Percentiles rank a stretch among this genome's conserved stretches.
These are phyloP conservation scores for Epichloe gansuensis DNA, from an alignment of 2,329 filamentous ascomycete genomes.

Conservation along the genomic window DNA sequence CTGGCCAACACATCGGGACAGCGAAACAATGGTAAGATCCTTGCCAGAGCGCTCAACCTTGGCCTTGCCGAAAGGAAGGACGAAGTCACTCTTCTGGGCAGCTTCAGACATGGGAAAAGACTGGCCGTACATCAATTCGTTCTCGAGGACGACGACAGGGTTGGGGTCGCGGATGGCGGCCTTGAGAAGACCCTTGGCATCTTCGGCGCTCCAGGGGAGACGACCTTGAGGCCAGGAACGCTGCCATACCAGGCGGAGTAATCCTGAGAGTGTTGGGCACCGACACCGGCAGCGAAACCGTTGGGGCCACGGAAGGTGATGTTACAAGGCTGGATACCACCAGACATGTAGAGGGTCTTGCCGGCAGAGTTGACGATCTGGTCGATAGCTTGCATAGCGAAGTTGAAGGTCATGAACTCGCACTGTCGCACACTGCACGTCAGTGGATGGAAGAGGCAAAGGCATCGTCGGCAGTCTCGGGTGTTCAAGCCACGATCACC, in stretches of 20 bases:
- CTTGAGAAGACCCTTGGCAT: slow-evolving; percentile 96
- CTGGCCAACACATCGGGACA: slow-evolving; percentile 93
- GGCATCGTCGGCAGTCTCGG: not conserved
- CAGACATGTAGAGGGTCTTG: slow-evolving; percentile 99
- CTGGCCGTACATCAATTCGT: slow-evolving; percentile 86
- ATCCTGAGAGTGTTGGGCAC: slow-evolving; percentile 96
- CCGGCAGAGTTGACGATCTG: slow-evolving; percentile 98
- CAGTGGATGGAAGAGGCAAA: slow-evolving; percentile 1
- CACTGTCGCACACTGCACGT: slow-evolving; percentile 39
- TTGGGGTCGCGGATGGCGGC: slow-evolving; percentile 97
- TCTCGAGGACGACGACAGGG: slow-evolving; percentile 84
- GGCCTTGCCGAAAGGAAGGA: slow-evolving; percentile 94
- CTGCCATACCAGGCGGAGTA: slow-evolving; percentile 98
- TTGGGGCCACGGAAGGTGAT: slow-evolving; percentile 99
- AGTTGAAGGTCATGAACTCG: slow-evolving; percentile 99
- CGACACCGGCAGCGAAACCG: slow-evolving; percentile 92
- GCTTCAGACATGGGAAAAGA: slow-evolving; percentile 95
- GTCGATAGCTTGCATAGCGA: slow-evolving; percentile 99
- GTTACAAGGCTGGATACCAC: slow-evolving; percentile 98
- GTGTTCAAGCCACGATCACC: not conserved
- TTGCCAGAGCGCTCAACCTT: slow-evolving; percentile 96
- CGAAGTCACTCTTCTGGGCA: slow-evolving; percentile 91
- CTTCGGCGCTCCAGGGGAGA: slow-evolving; percentile 94
- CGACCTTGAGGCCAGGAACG: slow-evolving; percentile 94
- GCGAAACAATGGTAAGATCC: slow-evolving; percentile 87